phyloP scores from a whole-genome alignment of 164 flowering plant species.

The Vitis rupestris region DNA sequence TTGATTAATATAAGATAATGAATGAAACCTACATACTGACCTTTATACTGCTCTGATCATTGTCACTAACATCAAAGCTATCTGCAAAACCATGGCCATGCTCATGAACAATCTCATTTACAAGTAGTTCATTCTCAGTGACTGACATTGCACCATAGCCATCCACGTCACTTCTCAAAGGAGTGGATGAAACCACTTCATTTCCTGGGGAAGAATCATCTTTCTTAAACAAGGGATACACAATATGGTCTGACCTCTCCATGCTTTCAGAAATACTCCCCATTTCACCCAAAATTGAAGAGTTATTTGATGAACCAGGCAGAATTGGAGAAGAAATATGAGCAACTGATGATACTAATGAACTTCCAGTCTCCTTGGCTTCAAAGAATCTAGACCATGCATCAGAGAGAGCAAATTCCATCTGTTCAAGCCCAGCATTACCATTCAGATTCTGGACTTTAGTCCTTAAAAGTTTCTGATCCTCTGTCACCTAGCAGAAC shows the following conservation, averaged over 20 bases:
- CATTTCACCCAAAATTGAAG: slow-evolving; percentile 20
- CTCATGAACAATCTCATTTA: slow-evolving; percentile 81
- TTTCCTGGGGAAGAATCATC: slow-evolving; percentile 27
- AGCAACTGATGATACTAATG: slow-evolving; percentile 39
- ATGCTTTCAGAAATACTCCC: slow-evolving; percentile 16
- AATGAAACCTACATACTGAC: slow-evolving; percentile 31
- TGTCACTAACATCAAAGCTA: slow-evolving; percentile 22
- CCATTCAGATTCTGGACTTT: slow-evolving; percentile 88
- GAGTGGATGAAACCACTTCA: slow-evolving; percentile 20
- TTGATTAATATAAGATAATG: neutral
- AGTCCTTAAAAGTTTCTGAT: slow-evolving; percentile 82
- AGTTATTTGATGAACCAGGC: slow-evolving; percentile 24
- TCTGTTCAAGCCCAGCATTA: slow-evolving; percentile 79
- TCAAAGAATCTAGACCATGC: slow-evolving; percentile 64
- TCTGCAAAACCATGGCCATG: slow-evolving; percentile 39
- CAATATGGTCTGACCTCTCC: slow-evolving; percentile 44
- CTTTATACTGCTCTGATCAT: slow-evolving; percentile 38
- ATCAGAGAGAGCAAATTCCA: slow-evolving; percentile 81
- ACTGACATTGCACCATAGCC: slow-evolving; percentile 30
- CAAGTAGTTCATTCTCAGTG: slow-evolving; percentile 76
- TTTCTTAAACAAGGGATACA: slow-evolving; percentile 67
- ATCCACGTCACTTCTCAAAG: slow-evolving; percentile 22
- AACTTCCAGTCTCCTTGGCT: slow-evolving; percentile 60
- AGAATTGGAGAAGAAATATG: slow-evolving; percentile 38
- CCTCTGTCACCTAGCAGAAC: slow-evolving; percentile 62